phyloP scores from a whole-genome alignment of 768 basidiomycete species.

The Psilocybe tampanensis region DNA sequence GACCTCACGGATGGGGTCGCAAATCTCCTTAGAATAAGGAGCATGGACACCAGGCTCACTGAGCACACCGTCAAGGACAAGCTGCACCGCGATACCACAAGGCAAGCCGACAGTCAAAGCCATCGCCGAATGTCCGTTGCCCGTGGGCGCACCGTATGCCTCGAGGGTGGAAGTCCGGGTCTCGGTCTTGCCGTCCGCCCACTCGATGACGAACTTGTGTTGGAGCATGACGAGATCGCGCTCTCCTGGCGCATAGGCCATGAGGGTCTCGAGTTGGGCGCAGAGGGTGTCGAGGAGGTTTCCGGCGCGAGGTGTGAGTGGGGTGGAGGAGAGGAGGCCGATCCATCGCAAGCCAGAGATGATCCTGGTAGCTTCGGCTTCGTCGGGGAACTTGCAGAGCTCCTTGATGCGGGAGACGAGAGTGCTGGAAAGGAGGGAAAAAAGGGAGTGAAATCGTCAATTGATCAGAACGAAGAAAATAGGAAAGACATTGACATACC shows the following conservation, averaged over 20 bases:
- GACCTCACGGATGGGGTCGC: conserved; percentile 67
- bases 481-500: conserved; percentile 39
- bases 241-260: conserved; percentile 90
- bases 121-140: conserved; percentile 84
- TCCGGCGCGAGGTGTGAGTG: conserved; percentile 59
- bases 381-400: conserved; percentile 72
- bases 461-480: not conserved
- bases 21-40: conserved; percentile 87
- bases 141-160: conserved; percentile 72
- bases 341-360: conserved; percentile 92
- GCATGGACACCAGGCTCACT: conserved; percentile 77
- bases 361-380: conserved; percentile 73
- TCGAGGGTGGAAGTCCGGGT: conserved; percentile 91
- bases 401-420: conserved; percentile 73
- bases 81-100: conserved; percentile 91
- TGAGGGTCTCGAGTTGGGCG: conserved; percentile 84
- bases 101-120: conserved; percentile 90
- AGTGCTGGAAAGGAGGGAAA: conserved; percentile 42
- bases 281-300: conserved; percentile 95
- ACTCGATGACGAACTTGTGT: conserved; percentile 95
- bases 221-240: conserved; percentile 97
- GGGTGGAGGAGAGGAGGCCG: conserved; percentile 81
- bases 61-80: conserved; percentile 87
- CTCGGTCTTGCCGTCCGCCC: conserved; percentile 73
- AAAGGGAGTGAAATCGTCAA: conserved; percentile 11